These are phyloP conservation scores for Aspergillus quadricinctus DNA, from an alignment of 2,329 filamentous ascomycete genomes.

Conservation along the genomic window DNA sequence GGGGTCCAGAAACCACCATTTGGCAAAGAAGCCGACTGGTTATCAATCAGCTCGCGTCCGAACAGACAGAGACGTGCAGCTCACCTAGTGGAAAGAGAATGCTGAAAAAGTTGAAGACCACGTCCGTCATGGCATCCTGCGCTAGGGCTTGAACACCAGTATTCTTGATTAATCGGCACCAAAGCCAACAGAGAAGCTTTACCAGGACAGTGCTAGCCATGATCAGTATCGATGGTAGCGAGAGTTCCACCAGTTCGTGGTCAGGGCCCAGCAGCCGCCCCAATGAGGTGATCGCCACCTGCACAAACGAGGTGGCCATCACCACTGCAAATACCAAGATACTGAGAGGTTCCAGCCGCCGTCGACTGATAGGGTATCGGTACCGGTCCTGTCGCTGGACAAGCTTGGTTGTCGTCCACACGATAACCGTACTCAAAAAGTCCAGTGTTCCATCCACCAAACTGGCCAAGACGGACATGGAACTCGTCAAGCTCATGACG, in stretches of 20 bases:
- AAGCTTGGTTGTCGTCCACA: constrained; percentile 57
- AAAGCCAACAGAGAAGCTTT: constrained; percentile 79
- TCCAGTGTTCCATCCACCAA: constrained; percentile 64
- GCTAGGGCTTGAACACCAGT: constrained; percentile 78
- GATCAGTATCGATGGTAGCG: constrained; percentile 67
- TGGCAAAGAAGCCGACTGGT: constrained; percentile 34
- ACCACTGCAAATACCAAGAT: constrained; percentile 63
- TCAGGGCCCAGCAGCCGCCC: constrained; percentile 54
- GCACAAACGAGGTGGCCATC: constrained; percentile 63
- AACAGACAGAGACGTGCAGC: background rate
- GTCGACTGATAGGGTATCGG: constrained; percentile 61
- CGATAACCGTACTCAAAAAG: constrained; percentile 60
- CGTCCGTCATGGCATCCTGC: constrained; percentile 67
- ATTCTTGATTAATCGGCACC: constrained; percentile 81
- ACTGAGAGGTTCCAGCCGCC: constrained; percentile 60
- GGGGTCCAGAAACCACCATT: constrained; percentile 57
- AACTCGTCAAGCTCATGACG: constrained; percentile 71
- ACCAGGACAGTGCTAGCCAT: constrained; percentile 79
- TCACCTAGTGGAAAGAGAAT: constrained; percentile 73
- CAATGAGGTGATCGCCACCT: constrained; percentile 58
- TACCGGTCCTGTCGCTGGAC: constrained; percentile 58
- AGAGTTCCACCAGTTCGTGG: constrained; percentile 67
- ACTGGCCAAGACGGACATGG: constrained; percentile 61
- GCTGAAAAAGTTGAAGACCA: constrained; percentile 86
- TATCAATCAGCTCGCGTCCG: background rate